phyloP scores from a whole-genome alignment of 2,329 filamentous ascomycete species.

The Colletotrichum plurivorum region DNA sequence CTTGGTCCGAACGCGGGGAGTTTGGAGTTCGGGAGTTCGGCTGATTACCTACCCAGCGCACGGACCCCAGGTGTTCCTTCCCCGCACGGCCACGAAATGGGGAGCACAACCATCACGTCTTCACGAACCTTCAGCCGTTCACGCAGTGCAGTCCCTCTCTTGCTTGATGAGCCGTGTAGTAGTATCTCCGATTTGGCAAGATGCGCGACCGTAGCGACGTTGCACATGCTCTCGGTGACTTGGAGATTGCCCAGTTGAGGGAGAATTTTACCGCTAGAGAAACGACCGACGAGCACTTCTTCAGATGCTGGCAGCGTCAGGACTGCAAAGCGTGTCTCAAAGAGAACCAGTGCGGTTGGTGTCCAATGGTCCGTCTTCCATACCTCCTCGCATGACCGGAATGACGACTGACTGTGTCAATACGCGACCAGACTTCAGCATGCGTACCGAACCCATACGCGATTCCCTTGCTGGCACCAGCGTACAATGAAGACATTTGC shows the following conservation, averaged over 20 bases:
- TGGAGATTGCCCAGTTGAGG: constrained; percentile 23
- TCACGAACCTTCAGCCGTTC: background rate
- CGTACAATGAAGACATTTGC: constrained; percentile 64
- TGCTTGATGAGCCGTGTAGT: background rate
- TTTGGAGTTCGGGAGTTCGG: constrained; percentile 1
- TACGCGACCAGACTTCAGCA: constrained; percentile 59
- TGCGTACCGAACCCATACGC: constrained; percentile 66
- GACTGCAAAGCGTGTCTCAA: constrained; percentile 63
- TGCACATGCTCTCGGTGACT: background rate
- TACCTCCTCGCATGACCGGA: background rate
- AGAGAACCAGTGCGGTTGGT: constrained; percentile 64
- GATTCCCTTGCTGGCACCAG: constrained; percentile 64
- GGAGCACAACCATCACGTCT: no score
- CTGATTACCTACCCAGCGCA: constrained; percentile 4
- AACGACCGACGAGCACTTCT: constrained; percentile 56
- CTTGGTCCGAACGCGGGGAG: no score
- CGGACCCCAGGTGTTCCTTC: constrained; percentile 18
- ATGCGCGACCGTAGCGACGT: background rate
- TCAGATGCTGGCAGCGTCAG: constrained; percentile 66
- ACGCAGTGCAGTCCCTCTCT: background rate
- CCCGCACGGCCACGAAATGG: constrained; percentile 3
- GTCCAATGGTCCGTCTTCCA: constrained; percentile 61
- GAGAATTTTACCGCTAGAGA: constrained; percentile 50
- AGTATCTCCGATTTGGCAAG: background rate
- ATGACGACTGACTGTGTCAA: constrained; percentile 10